Evolutionary conservation across 768 basidiomycete genomes (phyloP), one percentile per base, ranked within the genome.

Genomic region (Tephrocybe rancida): DNA sequence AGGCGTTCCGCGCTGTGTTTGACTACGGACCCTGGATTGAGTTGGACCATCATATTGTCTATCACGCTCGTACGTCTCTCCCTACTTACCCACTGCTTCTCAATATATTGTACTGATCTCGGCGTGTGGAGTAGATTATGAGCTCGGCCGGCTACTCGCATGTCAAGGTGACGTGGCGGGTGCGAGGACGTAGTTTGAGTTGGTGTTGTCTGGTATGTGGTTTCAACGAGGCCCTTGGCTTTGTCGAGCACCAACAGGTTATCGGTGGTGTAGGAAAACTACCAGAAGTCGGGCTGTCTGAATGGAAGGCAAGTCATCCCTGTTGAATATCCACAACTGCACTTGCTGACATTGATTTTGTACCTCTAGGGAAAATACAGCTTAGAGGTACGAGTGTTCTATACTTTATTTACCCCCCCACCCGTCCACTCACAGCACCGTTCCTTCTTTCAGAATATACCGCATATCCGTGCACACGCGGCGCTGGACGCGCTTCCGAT

Each of bases 31-130:
- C 79, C 1, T 82, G 83, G 69, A 86, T 91, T 42, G 83, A 88
- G 70, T 74, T 91, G 37, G 96, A 98, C 63, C 95, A 98, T 66
- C 87, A 92, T 64, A 65, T 98, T 43, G 85, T 95, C 9, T 98
- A 95, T 68, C 85, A 88, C 62, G 80, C 93, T 10, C 94, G 92
- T 93, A 61, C 59, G 90, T 83, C 11, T 21, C 26, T 48, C 38
- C 29, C 26, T 54, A n/a, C 19, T 50, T 4, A 29, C 22, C 30
- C 45, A n/a, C n/a, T 10, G 3, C 45, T 5, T 45, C 29, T 41
- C n/a, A 5, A 8, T 21, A 24, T 11, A 37, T 22, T 10, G 5
- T 35, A 25, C 50, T 47, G 30, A 44, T 50, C 11, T 5, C 44
- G 41, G 34, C 19, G 14, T n/a, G n/a, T n/a, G n/a, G n/a, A n/a